Conservation (phyloP, 2,329 filamentous ascomycete genomes). For the Cordyceps tenuipes region DNA sequence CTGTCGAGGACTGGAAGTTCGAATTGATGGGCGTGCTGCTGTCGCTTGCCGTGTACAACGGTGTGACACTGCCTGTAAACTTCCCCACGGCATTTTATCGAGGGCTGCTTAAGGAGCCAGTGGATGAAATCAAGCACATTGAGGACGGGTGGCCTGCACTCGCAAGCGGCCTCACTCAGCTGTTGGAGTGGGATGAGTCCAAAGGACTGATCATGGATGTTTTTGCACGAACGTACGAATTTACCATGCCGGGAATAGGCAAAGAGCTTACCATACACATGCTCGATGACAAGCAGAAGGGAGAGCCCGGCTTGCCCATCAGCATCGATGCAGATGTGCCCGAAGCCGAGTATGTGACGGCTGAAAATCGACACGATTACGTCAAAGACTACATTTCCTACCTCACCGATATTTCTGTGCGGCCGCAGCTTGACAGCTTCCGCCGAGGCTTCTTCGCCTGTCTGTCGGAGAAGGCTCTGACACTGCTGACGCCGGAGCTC, state of each 20-base stretch:
- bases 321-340: slow-evolving; percentile 28
- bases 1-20: slow-evolving; percentile 82
- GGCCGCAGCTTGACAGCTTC: slow-evolving; percentile 73
- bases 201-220: slow-evolving; percentile 73
- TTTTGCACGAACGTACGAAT: slow-evolving; percentile 79
- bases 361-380: slow-evolving; percentile 68
- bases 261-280: slow-evolving; percentile 50
- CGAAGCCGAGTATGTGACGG: slow-evolving; percentile 68
- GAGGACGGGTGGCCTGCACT: slow-evolving; percentile 81
- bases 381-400: slow-evolving; percentile 79
- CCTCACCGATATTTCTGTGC: slow-evolving; percentile 69
- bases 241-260: slow-evolving; percentile 57
- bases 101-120: slow-evolving; percentile 62
- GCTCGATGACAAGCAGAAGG: slow-evolving; percentile 32
- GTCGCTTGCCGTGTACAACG: slow-evolving; percentile 87
- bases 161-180: slow-evolving; percentile 60
- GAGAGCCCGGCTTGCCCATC: slow-evolving; percentile 44
- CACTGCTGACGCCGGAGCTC: slow-evolving; percentile 60
- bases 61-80: slow-evolving; percentile 79
- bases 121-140: slow-evolving; percentile 66
- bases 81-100: slow-evolving; percentile 81
- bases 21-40: slow-evolving; percentile 83
- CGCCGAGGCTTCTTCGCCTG: slow-evolving; percentile 70
- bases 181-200: slow-evolving; percentile 68
- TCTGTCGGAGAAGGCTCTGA: slow-evolving; percentile 60